These are phyloP conservation scores for Mesembryanthemum crystallinum DNA, from an alignment of 148 eudicot species.

Conservation along the genomic window DNA sequence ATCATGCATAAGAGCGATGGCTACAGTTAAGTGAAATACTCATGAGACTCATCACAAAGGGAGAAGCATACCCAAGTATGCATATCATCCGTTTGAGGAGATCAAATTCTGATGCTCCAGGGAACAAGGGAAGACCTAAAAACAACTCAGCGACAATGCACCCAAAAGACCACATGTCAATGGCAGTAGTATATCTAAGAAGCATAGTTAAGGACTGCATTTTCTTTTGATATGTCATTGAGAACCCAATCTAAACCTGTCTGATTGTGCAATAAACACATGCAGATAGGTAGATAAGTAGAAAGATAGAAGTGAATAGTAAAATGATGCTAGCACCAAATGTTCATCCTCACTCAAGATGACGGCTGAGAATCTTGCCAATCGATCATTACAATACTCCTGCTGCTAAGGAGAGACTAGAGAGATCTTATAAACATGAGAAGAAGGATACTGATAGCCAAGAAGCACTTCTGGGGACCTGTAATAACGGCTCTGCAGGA, in stretches of 20 bases:
- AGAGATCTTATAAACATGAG: not conserved
- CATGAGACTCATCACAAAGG: slow-evolving; percentile 12
- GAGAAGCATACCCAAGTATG: slow-evolving; percentile 72
- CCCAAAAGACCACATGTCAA: slow-evolving; percentile 99
- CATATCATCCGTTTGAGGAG: slow-evolving; percentile 85
- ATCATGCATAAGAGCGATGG: not conserved
- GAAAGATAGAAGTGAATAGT: not conserved
- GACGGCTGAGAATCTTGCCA: not conserved
- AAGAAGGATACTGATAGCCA: slow-evolving; percentile 93
- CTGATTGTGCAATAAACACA: slow-evolving; percentile 2
- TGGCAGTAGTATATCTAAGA: slow-evolving; percentile 83
- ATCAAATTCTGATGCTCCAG: slow-evolving; percentile 98
- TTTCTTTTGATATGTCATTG: not conserved
- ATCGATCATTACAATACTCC: not conserved
- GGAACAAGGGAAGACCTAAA: slow-evolving; percentile 89
- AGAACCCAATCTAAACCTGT: slow-evolving; percentile 1
- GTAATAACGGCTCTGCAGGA: slow-evolving; percentile 94
- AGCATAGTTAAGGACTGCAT: slow-evolving; percentile 46
- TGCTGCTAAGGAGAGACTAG: not conserved
- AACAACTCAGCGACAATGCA: slow-evolving; percentile 97
- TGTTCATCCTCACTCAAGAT: not conserved
- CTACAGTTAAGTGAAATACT: not conserved
- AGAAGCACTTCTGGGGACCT: slow-evolving; percentile 99
- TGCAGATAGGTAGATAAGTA: not conserved
- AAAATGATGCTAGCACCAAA: not conserved